Conservation (phyloP, 148 eudicot genomes). For the Selenicereus undatus region DNA sequence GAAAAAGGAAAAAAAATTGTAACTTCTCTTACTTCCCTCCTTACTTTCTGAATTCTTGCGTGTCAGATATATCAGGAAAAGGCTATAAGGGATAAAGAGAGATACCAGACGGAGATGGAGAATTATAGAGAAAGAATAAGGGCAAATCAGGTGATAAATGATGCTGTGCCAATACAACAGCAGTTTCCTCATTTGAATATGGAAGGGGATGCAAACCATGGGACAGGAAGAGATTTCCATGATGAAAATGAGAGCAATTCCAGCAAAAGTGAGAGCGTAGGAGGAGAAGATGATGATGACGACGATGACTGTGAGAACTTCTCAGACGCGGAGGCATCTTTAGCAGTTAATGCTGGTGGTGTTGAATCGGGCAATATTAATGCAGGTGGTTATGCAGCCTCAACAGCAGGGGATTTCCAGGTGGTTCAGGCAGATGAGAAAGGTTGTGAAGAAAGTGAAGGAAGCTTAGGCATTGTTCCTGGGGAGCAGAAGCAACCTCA, state of each 20-base stretch:
- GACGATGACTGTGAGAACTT: conserved; percentile 24
- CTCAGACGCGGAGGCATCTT: conserved; percentile 29
- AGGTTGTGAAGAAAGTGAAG: conserved; percentile 25
- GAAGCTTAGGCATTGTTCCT: conserved; percentile 2
- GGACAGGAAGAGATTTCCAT: conserved; percentile 22
- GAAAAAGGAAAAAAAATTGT: too few species aligned
- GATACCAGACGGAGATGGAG: conserved; percentile 82
- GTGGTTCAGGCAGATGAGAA: conserved; percentile 23
- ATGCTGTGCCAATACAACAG: conserved; percentile 59
- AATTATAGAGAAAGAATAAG: conserved; percentile 49
- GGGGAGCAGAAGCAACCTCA: conserved; percentile 20
- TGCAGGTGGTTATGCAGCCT: conserved; percentile 1
- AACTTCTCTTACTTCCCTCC: not conserved
- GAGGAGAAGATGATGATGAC: conserved; percentile 20
- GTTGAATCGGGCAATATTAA: not conserved
- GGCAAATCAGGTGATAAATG: conserved; percentile 41
- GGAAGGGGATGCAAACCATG: conserved; percentile 34
- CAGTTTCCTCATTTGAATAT: conserved; percentile 31
- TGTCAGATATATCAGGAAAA: conserved; percentile 78
- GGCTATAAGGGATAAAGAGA: conserved; percentile 77
- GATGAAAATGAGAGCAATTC: conserved; percentile 39
- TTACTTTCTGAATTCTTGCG: not conserved
- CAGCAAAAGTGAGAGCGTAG: conserved; percentile 32
- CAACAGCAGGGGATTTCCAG: conserved; percentile 23
- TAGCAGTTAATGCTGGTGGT: conserved; percentile 15